Evolutionary conservation across 108 stramenopile species (phyloP).

Genomic region (Mayamaea pseudoterrestris): DNA sequence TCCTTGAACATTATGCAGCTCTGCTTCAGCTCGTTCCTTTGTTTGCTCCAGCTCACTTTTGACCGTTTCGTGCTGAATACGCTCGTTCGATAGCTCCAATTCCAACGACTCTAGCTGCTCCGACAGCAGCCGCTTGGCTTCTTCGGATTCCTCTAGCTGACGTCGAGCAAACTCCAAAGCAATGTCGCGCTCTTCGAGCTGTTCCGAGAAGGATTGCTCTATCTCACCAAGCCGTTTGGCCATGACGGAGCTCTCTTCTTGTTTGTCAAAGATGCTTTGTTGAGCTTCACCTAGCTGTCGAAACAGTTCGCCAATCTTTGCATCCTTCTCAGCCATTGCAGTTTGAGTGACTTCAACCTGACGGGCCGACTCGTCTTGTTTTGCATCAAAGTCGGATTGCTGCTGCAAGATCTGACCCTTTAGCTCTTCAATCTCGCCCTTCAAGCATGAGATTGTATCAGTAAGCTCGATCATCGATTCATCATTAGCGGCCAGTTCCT

Average conservation of each 20-base stretch:
- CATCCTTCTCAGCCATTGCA: constrained; percentile 12
- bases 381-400: constrained; percentile 8
- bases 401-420: constrained; percentile 12
- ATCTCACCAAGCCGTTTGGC: constrained; percentile 4
- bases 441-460: background rate
- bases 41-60: constrained; percentile 4
- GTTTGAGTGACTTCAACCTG: constrained; percentile 15
- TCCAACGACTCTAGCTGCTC: background rate
- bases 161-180: constrained; percentile 2
- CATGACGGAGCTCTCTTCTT: constrained; percentile 6
- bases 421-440: constrained; percentile 6
- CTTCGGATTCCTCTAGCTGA: background rate
- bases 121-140: background rate
- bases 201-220: background rate
- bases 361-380: constrained; percentile 9
- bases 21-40: background rate
- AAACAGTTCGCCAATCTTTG: constrained; percentile 20
- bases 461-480: background rate
- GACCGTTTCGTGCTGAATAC: background rate
- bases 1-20: background rate
- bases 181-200: background rate
- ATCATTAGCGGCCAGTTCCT: background rate
- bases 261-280: constrained; percentile 3
- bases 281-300: constrained; percentile 9
- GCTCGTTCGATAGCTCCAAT: background rate